Conservation (phyloP, 2,329 filamentous ascomycete species). For the Calonectria leucothoes region DNA sequence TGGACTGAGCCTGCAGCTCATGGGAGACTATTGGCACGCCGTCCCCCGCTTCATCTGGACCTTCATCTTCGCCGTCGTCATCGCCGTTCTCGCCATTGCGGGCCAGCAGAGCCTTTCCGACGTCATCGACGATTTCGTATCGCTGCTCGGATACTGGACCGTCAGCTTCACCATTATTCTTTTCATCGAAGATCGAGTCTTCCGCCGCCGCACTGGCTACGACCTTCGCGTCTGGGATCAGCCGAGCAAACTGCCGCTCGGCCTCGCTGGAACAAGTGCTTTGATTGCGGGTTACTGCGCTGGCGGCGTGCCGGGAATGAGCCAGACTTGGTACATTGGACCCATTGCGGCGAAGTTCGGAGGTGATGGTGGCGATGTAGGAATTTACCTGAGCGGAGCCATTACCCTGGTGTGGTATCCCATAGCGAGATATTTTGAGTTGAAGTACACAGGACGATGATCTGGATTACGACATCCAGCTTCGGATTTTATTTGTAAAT, state of each 20-base stretch:
- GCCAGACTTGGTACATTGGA: slow-evolving; percentile 31
- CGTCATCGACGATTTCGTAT: slow-evolving; percentile 34
- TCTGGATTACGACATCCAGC: no score
- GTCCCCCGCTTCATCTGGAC: slow-evolving; percentile 34
- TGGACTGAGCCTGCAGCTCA: slow-evolving; percentile 32
- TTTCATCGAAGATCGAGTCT: slow-evolving; percentile 32
- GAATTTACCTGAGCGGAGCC: slow-evolving; percentile 11
- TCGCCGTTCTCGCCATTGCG: slow-evolving; percentile 32
- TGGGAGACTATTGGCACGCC: slow-evolving; percentile 34
- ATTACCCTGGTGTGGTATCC: slow-evolving; percentile 4
- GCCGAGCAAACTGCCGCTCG: slow-evolving; percentile 28
- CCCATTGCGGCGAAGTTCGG: slow-evolving; percentile 20
- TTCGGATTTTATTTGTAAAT: not conserved
- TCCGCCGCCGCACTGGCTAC: slow-evolving; percentile 31
- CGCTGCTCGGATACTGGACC: slow-evolving; percentile 36
- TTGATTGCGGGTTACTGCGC: slow-evolving; percentile 27
- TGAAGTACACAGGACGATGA: slow-evolving; percentile 12
- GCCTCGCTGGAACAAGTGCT: slow-evolving; percentile 27
- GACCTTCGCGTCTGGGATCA: slow-evolving; percentile 31
- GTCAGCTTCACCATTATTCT: slow-evolving; percentile 33
- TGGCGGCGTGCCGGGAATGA: slow-evolving; percentile 31
- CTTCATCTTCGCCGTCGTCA: slow-evolving; percentile 25
- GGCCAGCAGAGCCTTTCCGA: slow-evolving; percentile 33
- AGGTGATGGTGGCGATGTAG: slow-evolving; percentile 15
- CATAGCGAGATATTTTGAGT: slow-evolving; percentile 10